phyloP scores from a whole-genome alignment of 345 rosid species.

The Hibiscus mutabilis region DNA sequence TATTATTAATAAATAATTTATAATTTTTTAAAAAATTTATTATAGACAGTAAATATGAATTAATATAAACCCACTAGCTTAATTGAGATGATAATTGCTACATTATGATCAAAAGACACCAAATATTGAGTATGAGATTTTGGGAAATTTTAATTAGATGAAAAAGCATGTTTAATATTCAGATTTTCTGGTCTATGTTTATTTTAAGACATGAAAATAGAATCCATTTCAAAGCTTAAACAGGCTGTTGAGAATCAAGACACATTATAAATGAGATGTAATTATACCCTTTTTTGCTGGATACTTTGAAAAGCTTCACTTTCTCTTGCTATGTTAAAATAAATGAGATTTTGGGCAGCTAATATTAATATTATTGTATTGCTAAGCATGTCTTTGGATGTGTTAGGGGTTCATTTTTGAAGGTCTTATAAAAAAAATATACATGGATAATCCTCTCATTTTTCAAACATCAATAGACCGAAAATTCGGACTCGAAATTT shows the following conservation, averaged over 20 bases:
- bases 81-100: conserved; percentile 10
- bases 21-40: too few species aligned
- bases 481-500: too few species aligned
- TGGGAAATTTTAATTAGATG: not conserved
- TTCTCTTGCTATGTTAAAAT: not conserved
- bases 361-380: not conserved
- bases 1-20: too few species aligned
- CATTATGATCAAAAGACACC: conserved; percentile 2
- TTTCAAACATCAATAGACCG: too few species aligned
- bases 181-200: conserved; percentile 11
- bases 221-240: conserved; percentile 26
- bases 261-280: conserved; percentile 36
- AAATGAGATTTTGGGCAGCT: not conserved
- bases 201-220: not conserved
- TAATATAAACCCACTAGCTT: not conserved
- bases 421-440: not conserved
- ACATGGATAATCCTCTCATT: not conserved
- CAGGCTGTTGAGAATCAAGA: conserved; percentile 43
- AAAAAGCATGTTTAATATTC: conserved; percentile 22
- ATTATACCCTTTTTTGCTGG: conserved; percentile 8
- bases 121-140: conserved; percentile 6
- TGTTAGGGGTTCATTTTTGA: not conserved
- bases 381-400: not conserved
- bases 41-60: not conserved
- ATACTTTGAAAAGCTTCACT: not conserved